These are phyloP conservation scores for Huntiella decipiens DNA, from an alignment of 2,329 filamentous ascomycete species.

Conservation along the genomic window DNA sequence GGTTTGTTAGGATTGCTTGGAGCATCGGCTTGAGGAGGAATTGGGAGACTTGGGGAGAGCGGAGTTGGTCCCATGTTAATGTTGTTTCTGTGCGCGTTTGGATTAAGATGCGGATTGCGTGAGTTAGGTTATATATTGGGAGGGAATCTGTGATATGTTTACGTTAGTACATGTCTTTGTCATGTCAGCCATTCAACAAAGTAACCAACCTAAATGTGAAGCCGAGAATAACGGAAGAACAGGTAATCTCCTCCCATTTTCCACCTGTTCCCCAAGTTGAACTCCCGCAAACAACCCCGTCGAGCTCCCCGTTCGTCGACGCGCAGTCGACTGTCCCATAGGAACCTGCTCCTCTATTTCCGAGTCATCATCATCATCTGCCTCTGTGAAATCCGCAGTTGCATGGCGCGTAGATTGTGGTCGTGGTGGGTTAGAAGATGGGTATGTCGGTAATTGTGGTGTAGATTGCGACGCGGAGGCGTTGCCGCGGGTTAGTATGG, in stretches of 20 bases:
- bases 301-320: conserved; percentile 17
- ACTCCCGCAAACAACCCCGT: conserved; percentile 12
- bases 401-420: conserved; percentile 27
- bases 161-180: neutral
- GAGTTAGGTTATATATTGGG: conserved; percentile 77
- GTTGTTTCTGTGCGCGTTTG: conserved; percentile 77
- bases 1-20: conserved; percentile 62
- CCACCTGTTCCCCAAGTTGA: conserved; percentile 9
- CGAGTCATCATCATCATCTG: conserved; percentile 25
- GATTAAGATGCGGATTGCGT: conserved; percentile 72
- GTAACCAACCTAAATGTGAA: conserved; percentile 46
- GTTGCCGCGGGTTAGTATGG: conserved; percentile 1
- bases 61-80: conserved; percentile 81
- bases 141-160: conserved; percentile 45
- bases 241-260: conserved; percentile 16
- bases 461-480: conserved; percentile 7
- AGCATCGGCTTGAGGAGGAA: conserved; percentile 93
- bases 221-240: conserved; percentile 64
- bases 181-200: neutral
- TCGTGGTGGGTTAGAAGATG: conserved; percentile 14
- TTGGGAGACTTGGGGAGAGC: conserved; percentile 89
- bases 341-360: neutral
- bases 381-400: conserved; percentile 46
- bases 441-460: conserved; percentile 6
- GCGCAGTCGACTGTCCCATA: conserved; percentile 8